phyloP scores from a whole-genome alignment of 306 rosid genomes.

The Myrica gale region DNA sequence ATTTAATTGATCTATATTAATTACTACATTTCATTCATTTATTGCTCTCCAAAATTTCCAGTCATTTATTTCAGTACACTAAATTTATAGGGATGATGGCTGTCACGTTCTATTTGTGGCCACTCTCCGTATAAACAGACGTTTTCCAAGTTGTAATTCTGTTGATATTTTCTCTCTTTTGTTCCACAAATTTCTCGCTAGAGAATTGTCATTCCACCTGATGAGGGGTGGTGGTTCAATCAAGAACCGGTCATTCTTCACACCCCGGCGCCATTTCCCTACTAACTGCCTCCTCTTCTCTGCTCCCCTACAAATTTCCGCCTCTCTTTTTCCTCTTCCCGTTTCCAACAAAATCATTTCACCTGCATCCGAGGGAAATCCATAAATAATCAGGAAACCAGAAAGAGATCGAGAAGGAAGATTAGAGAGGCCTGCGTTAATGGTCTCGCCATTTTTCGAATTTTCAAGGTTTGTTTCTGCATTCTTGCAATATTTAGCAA shows the following conservation, averaged over 20 bases:
- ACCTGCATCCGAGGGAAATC: slow-evolving; percentile 20
- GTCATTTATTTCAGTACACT: too few relatives aligned
- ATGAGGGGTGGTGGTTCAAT: slow-evolving; percentile 45
- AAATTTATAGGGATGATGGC: too few relatives aligned
- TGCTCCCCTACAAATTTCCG: neutral
- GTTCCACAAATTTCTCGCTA: slow-evolving; percentile 61
- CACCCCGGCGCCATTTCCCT: slow-evolving; percentile 40
- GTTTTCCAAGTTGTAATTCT: slow-evolving; percentile 47
- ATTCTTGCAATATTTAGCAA: slow-evolving; percentile 5
- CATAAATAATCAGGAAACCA: slow-evolving; percentile 21
- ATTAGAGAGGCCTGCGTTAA: neutral
- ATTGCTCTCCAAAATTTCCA: too few relatives aligned
- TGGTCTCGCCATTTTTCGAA: slow-evolving; percentile 27
- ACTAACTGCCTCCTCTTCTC: slow-evolving; percentile 24
- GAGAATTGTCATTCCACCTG: slow-evolving; percentile 37
- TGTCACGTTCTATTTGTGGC: too few relatives aligned
- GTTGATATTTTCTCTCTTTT: slow-evolving; percentile 31
- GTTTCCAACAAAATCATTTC: slow-evolving; percentile 11
- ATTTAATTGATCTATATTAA: too few relatives aligned
- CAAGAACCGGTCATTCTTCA: slow-evolving; percentile 44
- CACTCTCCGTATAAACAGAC: too few relatives aligned
- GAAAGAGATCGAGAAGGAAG: neutral
- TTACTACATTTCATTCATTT: too few relatives aligned
- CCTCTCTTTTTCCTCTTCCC: neutral
- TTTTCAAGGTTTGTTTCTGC: slow-evolving; percentile 44